Conservation (phyloP, 2,329 filamentous ascomycete species). For the Triangularia setosa region DNA sequence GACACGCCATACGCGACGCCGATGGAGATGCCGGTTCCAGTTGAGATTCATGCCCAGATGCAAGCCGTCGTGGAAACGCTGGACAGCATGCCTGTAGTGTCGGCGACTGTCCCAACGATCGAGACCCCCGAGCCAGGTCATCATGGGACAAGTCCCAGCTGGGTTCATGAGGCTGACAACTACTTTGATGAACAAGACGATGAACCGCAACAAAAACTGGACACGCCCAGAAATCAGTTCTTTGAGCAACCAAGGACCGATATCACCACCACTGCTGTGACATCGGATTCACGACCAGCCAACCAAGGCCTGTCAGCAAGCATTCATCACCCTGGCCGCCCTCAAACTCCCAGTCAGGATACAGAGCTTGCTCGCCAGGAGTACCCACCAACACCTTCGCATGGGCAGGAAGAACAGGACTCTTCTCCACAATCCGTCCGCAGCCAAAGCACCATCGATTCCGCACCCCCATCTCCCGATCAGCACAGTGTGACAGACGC, state of each 20-base stretch:
- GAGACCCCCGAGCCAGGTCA: neutral
- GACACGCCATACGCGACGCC: neutral
- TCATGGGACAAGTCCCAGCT: neutral
- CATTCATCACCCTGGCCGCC: conserved; percentile 27
- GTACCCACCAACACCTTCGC: conserved; percentile 27
- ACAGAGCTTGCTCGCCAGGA: conserved; percentile 16
- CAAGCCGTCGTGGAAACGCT: neutral
- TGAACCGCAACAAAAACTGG: neutral
- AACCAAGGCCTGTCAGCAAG: conserved; percentile 29
- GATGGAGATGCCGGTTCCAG: neutral
- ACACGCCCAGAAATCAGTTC: neutral
- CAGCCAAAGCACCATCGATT: conserved; percentile 36
- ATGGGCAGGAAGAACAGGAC: conserved; percentile 19
- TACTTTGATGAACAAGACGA: conserved; percentile 8
- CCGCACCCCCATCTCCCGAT: conserved; percentile 31
- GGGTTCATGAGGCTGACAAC: conserved; percentile 4
- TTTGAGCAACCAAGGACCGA: conserved; percentile 4
- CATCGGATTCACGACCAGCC: conserved; percentile 15
- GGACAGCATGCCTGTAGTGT: neutral
- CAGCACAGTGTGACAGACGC: conserved; percentile 28
- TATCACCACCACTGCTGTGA: conserved; percentile 7
- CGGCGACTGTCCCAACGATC: neutral
- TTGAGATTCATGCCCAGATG: neutral
- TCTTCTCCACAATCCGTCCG: conserved; percentile 34
- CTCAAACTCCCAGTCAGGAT: conserved; percentile 19